phyloP scores from a whole-genome alignment of 176 grass and related monocot species.

The Guadua angustifolia region DNA sequence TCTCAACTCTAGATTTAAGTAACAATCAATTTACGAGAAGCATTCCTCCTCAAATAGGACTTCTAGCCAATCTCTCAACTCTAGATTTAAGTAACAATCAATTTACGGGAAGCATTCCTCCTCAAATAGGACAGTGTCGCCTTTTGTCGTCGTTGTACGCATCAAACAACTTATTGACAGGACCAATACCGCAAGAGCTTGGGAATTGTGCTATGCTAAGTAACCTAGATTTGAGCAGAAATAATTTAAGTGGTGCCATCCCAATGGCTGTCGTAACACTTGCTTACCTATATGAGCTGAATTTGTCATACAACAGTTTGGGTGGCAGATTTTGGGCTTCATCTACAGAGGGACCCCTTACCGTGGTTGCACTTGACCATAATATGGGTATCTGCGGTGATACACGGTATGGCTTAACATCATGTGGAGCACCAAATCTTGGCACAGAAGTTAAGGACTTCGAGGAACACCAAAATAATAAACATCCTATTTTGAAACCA shows the following conservation, averaged over 20 bases:
- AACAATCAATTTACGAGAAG: background rate
- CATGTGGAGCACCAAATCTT: background rate
- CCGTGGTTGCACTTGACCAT: background rate
- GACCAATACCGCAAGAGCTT: slow-evolving; percentile 30
- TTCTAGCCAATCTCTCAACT: background rate
- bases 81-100: slow-evolving; percentile 5
- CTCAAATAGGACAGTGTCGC: background rate
- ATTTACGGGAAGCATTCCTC: background rate
- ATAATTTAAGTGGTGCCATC: slow-evolving; percentile 35
- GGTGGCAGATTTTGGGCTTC: background rate
- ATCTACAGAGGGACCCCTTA: no score
- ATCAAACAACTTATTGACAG: slow-evolving; percentile 17
- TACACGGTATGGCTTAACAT: background rate
- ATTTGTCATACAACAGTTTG: slow-evolving; percentile 8
- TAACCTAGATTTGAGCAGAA: slow-evolving; percentile 21
- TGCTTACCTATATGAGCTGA: rapidly evolving
- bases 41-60: slow-evolving; percentile 29
- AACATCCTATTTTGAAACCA: no score
- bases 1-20: background rate
- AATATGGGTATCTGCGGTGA: background rate
- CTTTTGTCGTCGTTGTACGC: rapidly evolving
- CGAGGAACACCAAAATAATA: no score
- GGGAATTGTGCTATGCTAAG: rapidly evolving
- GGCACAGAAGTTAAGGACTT: no score
- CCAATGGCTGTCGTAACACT: background rate